phyloP scores from a whole-genome alignment of 768 basidiomycete genomes.

The Trametes coccinea region DNA sequence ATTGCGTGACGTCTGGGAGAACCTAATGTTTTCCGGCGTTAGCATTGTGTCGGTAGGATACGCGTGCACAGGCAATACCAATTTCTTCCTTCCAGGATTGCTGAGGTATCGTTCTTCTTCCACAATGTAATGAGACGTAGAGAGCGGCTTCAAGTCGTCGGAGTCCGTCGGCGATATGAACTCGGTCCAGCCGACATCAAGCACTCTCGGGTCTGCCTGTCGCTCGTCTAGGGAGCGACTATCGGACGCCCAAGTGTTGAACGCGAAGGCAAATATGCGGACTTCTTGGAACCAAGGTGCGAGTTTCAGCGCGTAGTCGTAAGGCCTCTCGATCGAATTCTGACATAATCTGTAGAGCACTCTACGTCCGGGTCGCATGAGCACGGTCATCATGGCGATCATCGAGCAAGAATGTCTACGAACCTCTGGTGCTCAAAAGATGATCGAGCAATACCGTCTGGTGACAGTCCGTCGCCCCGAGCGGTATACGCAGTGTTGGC shows the following conservation, averaged over 20 bases:
- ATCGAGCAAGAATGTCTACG: background rate
- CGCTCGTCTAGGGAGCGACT: slow-evolving; percentile 33
- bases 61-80: slow-evolving; percentile 15
- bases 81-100: slow-evolving; percentile 20
- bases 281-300: slow-evolving; percentile 36
- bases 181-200: slow-evolving; percentile 48
- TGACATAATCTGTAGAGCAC: slow-evolving; percentile 22
- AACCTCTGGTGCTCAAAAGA: slow-evolving; percentile 32
- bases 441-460: slow-evolving; percentile 15
- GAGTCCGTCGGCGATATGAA: slow-evolving; percentile 27
- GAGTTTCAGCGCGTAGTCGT: slow-evolving; percentile 34
- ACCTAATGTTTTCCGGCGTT: background rate
- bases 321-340: slow-evolving; percentile 20
- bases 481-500: slow-evolving; percentile 27
- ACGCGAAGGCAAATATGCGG: slow-evolving; percentile 39
- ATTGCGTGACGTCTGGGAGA: slow-evolving; percentile 9
- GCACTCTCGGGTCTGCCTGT: slow-evolving; percentile 33
- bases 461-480: background rate
- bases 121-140: slow-evolving; percentile 14
- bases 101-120: slow-evolving; percentile 21
- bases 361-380: background rate
- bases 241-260: slow-evolving; percentile 39
- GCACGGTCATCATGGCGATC: too few relatives aligned
- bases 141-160: slow-evolving; percentile 13
- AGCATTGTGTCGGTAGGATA: background rate